Base-by-base conservation (phyloP, 352 stramenopile genomes). In the Pythium phragmiticola region DNA sequence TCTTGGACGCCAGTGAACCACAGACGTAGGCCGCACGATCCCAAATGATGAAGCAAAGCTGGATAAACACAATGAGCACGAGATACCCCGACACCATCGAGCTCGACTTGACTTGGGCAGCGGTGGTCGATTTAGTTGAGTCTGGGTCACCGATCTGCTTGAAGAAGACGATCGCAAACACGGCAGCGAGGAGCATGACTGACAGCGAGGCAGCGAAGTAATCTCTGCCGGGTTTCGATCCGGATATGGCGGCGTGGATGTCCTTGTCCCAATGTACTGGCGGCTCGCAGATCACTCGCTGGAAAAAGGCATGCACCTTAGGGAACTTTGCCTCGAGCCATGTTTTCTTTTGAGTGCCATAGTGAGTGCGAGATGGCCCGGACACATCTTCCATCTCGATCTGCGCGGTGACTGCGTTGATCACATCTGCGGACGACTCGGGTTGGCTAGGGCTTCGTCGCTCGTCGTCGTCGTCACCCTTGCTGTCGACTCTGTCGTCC, bases 61-160 rank as follows among this genome's bases (percentile, higher is more conserved):
- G 78, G 37, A 93, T 79, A 33, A 94, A 73, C 5, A 95, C 84
- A 37, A 93, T 58, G 17, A 92, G 68, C n/a, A 95, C 87, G 14
- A 95, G 69, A 60, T 95, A 92, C n/a, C 84, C 87, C 3, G 87
- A 95, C 11, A 95, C 73, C 60, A 95, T 80, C 33, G 84, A 91
- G 17, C 69, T 88, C 2, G 82, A 90, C 1, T 80, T 76, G 17
- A 90, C 53, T 51, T 77, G 83, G 19, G 75, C 80, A 50, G 83
- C 75, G 21, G 78, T 70, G 0, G 70, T 68, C 0, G 67, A 80
- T 19, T 61, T 70, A 41, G 46, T 82, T 2, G 75, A 60, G 34
- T 87, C 66, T 0, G 82, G 71, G 33, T 90, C 84, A 26, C 86
- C 86, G 46, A 96, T 63, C 37, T 78, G 45, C 23, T 87, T 70